phyloP scores from a whole-genome alignment of 805 yeast genomes.

The Alloascoidea hylecoeti region DNA sequence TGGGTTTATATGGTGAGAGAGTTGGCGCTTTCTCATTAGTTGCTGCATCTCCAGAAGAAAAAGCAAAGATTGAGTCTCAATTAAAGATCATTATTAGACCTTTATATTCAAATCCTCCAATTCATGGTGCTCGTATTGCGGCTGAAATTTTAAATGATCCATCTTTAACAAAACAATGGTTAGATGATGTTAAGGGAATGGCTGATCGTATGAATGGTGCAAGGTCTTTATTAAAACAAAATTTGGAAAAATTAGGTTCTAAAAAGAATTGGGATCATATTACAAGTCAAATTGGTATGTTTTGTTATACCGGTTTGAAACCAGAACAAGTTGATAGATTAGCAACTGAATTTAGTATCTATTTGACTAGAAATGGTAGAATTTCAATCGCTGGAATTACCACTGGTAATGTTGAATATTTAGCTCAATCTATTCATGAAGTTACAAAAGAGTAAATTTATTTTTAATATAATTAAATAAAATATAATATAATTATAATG shows the following conservation, averaged over 20 bases:
- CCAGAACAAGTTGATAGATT: slow-evolving; percentile 58
- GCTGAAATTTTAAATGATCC: slow-evolving; percentile 55
- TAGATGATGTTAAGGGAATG: slow-evolving; percentile 64
- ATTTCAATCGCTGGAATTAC: slow-evolving; percentile 85
- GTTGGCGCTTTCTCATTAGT: slow-evolving; percentile 67
- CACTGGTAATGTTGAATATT: slow-evolving; percentile 61
- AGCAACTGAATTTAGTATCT: slow-evolving; percentile 61
- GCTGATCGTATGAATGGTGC: slow-evolving; percentile 65
- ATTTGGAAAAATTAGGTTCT: slow-evolving; percentile 39
- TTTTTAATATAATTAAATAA: too few species aligned
- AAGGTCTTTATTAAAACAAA: slow-evolving; percentile 48
- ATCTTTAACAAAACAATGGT: slow-evolving; percentile 60
- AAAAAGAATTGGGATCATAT: slow-evolving; percentile 76
- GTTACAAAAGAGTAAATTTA: too few species aligned
- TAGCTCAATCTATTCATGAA: slow-evolving; percentile 46
- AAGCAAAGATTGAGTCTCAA: slow-evolving; percentile 54
- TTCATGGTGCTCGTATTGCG: slow-evolving; percentile 86
- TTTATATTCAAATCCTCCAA: slow-evolving; percentile 86
- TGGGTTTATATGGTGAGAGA: slow-evolving; percentile 94
- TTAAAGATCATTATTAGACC: slow-evolving; percentile 76
- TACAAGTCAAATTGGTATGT: slow-evolving; percentile 90
- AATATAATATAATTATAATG: too few species aligned
- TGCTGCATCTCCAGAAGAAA: slow-evolving; percentile 29
- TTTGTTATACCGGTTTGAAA: slow-evolving; percentile 76
- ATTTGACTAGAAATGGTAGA: slow-evolving; percentile 84